A percentile compares a stretch with the other conserved stretches of the same genome.
Evolutionary conservation across 495 filamentous ascomycete species (phyloP).

Genomic region (Pyronema domesticum): DNA sequence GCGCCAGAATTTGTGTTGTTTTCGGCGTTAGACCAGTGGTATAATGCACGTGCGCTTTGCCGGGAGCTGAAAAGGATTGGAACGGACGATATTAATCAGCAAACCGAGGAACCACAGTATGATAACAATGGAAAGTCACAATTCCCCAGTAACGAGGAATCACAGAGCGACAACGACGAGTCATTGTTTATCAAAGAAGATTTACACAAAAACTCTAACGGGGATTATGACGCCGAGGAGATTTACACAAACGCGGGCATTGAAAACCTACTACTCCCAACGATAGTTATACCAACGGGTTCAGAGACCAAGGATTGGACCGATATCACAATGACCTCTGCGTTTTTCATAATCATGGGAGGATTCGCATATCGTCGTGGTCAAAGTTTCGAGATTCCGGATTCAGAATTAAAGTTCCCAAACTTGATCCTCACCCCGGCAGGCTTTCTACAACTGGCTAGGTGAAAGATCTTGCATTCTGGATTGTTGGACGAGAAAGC

Average conservation of each 20-base stretch:
- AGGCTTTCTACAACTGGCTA: background rate
- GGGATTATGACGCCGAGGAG: too few species aligned
- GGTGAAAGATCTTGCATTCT: background rate
- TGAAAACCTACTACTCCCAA: too few species aligned
- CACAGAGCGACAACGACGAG: too few species aligned
- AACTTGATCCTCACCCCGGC: background rate
- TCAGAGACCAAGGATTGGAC: background rate
- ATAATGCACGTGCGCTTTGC: background rate
- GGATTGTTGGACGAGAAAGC: background rate
- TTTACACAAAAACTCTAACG: too few species aligned
- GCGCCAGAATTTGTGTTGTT: slow-evolving; percentile 1
- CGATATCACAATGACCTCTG: background rate
- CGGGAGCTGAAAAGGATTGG: background rate
- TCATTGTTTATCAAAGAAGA: too few species aligned
- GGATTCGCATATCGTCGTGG: too few species aligned
- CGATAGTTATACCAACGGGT: too few species aligned
- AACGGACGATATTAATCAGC: background rate
- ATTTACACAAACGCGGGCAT: too few species aligned
- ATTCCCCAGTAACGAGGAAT: background rate
- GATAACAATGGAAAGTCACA: too few species aligned
- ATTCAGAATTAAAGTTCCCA: too few species aligned
- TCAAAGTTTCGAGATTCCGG: too few species aligned
- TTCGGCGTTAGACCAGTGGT: background rate
- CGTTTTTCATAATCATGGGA: slow-evolving; percentile 4
- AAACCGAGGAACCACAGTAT: background rate